These are phyloP conservation scores for Crinitomyces ghanaensis DNA, from an alignment of 805 yeast species.

Conservation along the genomic window DNA sequence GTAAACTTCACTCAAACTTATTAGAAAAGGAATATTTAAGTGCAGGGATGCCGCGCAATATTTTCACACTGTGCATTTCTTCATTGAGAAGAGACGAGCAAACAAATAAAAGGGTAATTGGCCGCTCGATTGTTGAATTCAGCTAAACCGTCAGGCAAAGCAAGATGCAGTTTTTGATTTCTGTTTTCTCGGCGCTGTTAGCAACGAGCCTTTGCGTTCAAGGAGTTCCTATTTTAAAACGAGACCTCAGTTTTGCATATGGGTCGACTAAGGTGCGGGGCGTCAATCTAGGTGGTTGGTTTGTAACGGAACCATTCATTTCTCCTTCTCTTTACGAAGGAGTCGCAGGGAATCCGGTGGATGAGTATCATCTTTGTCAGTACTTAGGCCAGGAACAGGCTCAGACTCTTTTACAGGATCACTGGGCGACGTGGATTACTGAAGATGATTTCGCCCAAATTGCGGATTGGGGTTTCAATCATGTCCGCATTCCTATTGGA, in stretches of 20 bases:
- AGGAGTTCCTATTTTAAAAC: too few species aligned
- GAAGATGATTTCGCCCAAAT: conserved; percentile 61
- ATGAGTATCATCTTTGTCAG: conserved; percentile 63
- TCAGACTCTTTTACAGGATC: conserved; percentile 38
- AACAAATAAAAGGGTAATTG: too few species aligned
- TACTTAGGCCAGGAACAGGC: conserved; percentile 53
- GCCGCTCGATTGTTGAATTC: too few species aligned
- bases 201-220: too few species aligned
- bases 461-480: conserved; percentile 54
- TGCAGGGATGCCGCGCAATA: too few species aligned
- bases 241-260: conserved; percentile 20
- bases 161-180: too few species aligned
- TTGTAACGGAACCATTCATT: conserved; percentile 76
- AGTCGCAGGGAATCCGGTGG: conserved; percentile 51
- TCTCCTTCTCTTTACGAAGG: conserved; percentile 65
- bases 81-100: too few species aligned
- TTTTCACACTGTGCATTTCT: too few species aligned
- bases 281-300: conserved; percentile 85
- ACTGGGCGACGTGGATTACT: conserved; percentile 71
- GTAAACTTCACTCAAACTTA: too few species aligned
- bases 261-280: conserved; percentile 24
- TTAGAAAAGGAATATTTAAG: too few species aligned
- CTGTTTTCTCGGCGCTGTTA: too few species aligned
- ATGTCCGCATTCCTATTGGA: conserved; percentile 85
- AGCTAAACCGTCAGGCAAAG: too few species aligned